Conservation (phyloP, 78 protist genomes). For the Cavenderia fasciculata region DNA sequence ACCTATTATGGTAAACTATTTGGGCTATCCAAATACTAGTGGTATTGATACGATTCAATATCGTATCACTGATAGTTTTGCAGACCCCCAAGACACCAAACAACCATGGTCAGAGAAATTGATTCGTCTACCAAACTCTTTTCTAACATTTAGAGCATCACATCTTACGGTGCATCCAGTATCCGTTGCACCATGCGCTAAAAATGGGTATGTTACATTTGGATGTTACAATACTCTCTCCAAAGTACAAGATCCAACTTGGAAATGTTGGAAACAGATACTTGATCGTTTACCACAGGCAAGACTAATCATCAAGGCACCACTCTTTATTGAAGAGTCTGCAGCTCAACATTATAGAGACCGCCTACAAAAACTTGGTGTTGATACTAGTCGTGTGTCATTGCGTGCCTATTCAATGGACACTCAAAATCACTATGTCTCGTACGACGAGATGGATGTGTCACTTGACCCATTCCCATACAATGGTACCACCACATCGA, state of each 20-base stretch:
- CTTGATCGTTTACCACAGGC: background rate
- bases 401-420: conserved; percentile 4
- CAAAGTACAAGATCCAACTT: conserved; percentile 47
- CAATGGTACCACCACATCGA: conserved; percentile 81
- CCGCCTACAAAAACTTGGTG: background rate
- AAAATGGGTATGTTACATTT: conserved; percentile 80
- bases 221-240: conserved; percentile 88
- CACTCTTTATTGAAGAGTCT: conserved; percentile 6
- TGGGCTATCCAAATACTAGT: conserved; percentile 90
- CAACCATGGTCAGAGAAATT: conserved; percentile 59
- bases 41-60: conserved; percentile 79
- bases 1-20: conserved; percentile 79
- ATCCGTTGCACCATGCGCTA: conserved; percentile 2
- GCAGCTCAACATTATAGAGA: background rate
- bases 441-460: conserved; percentile 77
- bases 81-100: conserved; percentile 60
- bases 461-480: conserved; percentile 84
- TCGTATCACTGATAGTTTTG: conserved; percentile 78
- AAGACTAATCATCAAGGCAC: background rate
- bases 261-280: background rate
- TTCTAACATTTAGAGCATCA: conserved; percentile 43
- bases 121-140: conserved; percentile 70
- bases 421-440: conserved; percentile 28
- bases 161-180: conserved; percentile 16
- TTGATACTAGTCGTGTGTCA: background rate